Base-by-base conservation (phyloP, 2,329 filamentous ascomycete species). In the Ophiocordyceps australis region DNA sequence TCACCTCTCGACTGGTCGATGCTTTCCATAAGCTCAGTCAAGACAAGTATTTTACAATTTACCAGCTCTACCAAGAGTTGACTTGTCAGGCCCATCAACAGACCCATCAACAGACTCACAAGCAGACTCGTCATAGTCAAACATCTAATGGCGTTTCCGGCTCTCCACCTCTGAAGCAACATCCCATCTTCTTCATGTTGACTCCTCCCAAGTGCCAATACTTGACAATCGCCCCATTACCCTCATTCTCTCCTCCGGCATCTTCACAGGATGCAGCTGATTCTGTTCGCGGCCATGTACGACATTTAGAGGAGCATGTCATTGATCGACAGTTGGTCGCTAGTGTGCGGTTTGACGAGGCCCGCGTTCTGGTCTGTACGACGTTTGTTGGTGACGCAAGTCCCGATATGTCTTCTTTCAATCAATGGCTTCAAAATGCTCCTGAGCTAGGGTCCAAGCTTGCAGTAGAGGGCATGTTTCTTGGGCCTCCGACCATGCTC, bases 361-460 rank as follows among this genome's bases (percentile, higher is more conserved):
- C 61, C 7, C 57, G 70, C 33, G 63, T 73, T n/a, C 48, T 75
- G 9, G 69, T 74, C 2, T 74, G 70, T 41, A 75, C 70, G 1
- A 74, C 69, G 0, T 74, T 73, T 39, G 65, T 74, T 16, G 69
- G 69, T 16, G 69, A 74, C 35, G 65, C 68, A 4, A 74, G 65
- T 35, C 57, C 66, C 9, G 68, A 74, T 33, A 74, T 74, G 67
- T 61, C 65, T 4, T 72, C 60, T 30, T 74, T 74, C 41, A 64
- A 71, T 30, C 62, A 71, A 33, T 75, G 70, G 70, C 53, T 75
- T n/a, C 61, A 67, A 23, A 63, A 65, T 34, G 59, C 60, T 2
- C 65, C 69, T 2, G 47, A 60, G 1, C 55, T 65, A 4, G 62
- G 63, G 2, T 56, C 62, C 11, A 68, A 65, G 35, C 66, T 75